Percentiles rank a stretch among this genome's conserved stretches.
Evolutionary conservation across 768 basidiomycete species (phyloP).

Genomic region (Podaxis rugospora): DNA sequence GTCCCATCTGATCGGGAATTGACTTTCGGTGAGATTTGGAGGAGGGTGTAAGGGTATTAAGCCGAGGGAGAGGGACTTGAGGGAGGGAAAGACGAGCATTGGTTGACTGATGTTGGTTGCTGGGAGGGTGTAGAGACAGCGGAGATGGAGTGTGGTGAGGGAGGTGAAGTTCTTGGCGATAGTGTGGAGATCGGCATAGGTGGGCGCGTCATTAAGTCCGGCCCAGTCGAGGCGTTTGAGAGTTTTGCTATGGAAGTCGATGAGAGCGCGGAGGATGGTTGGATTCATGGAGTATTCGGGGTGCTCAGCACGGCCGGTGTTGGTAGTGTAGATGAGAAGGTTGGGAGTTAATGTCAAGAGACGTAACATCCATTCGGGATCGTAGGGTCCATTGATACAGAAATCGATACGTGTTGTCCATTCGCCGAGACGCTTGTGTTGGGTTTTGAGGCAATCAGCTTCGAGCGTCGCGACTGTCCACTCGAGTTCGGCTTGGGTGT

Average conservation of each 20-base stretch:
- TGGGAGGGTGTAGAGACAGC: conserved; percentile 32
- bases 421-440: conserved; percentile 29
- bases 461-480: conserved; percentile 31
- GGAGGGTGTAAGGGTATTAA: conserved; percentile 25
- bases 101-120: conserved; percentile 15
- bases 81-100: conserved; percentile 27
- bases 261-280: conserved; percentile 29
- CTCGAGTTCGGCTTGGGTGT: conserved; percentile 29
- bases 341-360: conserved; percentile 38
- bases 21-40: neutral
- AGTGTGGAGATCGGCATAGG: conserved; percentile 32
- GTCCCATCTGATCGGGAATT: conserved; percentile 30
- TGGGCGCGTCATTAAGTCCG: conserved; percentile 36
- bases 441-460: conserved; percentile 16
- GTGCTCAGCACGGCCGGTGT: conserved; percentile 22
- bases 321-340: conserved; percentile 38
- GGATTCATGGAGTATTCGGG: conserved; percentile 21
- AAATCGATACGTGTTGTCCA: conserved; percentile 40
- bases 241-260: conserved; percentile 25
- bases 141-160: conserved; percentile 36
- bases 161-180: conserved; percentile 28
- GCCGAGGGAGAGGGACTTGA: conserved; percentile 39
- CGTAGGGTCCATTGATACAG: conserved; percentile 28
- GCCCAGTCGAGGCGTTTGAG: conserved; percentile 42
- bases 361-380: conserved; percentile 25